A percentile compares a stretch with the other conserved stretches of the same genome.
phyloP scores from a whole-genome alignment of 2,329 filamentous ascomycete species.

The Erysiphe pulchra region DNA sequence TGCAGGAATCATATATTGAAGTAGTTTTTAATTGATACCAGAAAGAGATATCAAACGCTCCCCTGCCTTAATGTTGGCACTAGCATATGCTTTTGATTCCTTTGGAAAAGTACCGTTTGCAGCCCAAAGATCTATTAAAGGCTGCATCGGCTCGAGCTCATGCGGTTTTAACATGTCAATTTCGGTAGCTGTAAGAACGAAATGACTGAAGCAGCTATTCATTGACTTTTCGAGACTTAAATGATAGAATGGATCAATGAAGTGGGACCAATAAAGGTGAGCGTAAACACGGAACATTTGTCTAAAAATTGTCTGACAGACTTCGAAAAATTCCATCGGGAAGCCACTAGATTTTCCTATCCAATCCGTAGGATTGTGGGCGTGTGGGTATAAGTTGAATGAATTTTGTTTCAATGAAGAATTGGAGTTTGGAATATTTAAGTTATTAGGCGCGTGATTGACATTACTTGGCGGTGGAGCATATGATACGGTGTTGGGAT shows the following conservation, averaged over 20 bases:
- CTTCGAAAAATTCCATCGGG: constrained; percentile 65
- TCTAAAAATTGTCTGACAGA: constrained; percentile 82
- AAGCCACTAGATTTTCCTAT: constrained; percentile 84
- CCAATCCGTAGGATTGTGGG: constrained; percentile 39
- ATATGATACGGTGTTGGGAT: constrained; percentile 43
- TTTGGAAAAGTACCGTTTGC: constrained; percentile 68
- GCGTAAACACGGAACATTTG: constrained; percentile 98
- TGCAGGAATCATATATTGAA: too few relatives aligned
- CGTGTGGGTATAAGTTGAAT: constrained; percentile 18
- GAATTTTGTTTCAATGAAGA: constrained; percentile 16
- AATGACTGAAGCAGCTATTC: constrained; percentile 74
- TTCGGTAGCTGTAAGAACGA: constrained; percentile 54
- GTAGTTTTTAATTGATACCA: constrained; percentile 1
- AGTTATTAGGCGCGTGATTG: constrained; percentile 26
- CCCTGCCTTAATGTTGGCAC: constrained; percentile 33
- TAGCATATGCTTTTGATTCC: constrained; percentile 41
- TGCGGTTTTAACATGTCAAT: constrained; percentile 66
- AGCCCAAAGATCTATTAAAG: constrained; percentile 75
- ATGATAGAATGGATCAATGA: constrained; percentile 60
- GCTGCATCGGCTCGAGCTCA: constrained; percentile 90
- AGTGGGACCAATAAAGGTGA: constrained; percentile 95
- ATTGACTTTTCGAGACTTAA: constrained; percentile 57
- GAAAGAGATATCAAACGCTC: constrained; percentile 23
- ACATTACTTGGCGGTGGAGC: constrained; percentile 32
- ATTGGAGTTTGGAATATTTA: constrained; percentile 18